phyloP scores from a whole-genome alignment of 441 rosid genomes.

The Gossypium trilobum region DNA sequence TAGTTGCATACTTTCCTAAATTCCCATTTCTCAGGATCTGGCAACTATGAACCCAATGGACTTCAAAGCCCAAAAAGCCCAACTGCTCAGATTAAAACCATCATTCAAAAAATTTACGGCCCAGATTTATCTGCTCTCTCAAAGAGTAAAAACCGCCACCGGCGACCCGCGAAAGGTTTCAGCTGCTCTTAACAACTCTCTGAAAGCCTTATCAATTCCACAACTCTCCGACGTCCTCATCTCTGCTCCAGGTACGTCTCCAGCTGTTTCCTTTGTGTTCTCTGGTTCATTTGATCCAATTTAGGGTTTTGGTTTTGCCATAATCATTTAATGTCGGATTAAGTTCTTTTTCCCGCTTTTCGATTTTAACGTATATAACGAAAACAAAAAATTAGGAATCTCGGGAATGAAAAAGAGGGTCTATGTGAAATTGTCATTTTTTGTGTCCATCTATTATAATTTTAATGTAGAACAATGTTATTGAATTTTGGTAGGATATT shows the following conservation, averaged over 20 bases:
- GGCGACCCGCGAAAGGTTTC: not conserved
- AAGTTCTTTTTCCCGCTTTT: not conserved
- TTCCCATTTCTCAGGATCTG: too few relatives aligned
- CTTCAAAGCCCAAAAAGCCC: too few relatives aligned
- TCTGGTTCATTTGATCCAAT: not conserved
- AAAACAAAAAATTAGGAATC: not conserved
- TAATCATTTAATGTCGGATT: not conserved
- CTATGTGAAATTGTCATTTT: too few relatives aligned
- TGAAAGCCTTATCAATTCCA: not conserved
- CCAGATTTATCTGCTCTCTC: not conserved
- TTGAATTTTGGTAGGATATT: not conserved
- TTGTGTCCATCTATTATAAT: not conserved
- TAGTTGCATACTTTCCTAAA: too few relatives aligned
- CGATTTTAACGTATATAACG: not conserved
- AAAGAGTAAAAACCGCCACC: not conserved
- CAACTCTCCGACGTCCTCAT: not conserved
- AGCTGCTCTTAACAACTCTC: not conserved
- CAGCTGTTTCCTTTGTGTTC: not conserved
- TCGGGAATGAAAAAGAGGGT: not conserved
- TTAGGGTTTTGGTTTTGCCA: not conserved
- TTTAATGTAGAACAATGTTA: not conserved
- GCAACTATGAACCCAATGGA: too few relatives aligned
- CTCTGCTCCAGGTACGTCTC: not conserved
- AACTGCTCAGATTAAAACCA: not conserved
- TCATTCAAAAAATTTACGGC: not conserved